Evolutionary conservation across 257 asterid species (phyloP), one percentile per base, ranked within the genome.

Genomic region (Solanum acaule): DNA sequence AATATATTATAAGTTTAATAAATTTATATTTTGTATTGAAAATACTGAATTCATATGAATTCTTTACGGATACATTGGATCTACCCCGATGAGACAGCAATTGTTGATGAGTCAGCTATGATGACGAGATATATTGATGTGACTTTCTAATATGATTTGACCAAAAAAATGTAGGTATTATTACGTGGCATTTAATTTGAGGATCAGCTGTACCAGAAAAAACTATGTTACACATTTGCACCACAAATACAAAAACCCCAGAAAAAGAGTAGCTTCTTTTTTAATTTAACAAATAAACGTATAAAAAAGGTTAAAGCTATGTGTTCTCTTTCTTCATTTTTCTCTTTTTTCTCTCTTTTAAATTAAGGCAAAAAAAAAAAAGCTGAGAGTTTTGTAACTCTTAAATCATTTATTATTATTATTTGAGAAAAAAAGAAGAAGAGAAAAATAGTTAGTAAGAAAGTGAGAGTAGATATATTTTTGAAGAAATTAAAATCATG

Each of bases 401-500:
- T 85, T 35, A 52, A 71, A 20, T 23, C n/a, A 29, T 72, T 49
- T 40, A 38, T 40, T 38, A 12, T 11, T 23, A 23, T 6, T 77
- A 25, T 42, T 82, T 37, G 87, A 72, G 37, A 42, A 44, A 38
- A 40, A 31, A 29, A 75, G 75, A 84, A 86, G 67, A 15, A 42
- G 85, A 71, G 78, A 71, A 71, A 71, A 71, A 71, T 34, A 71
- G 78, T 71, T 33, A 68, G 72, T 63, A 33, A 88, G 77, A 88
- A 78, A 87, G 77, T 83, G 12, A 33, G 56, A 40, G 29, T 61
- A 3, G 27, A 61, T 61, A 61, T 61, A 68, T 16, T 73, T 22
- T 86, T 52, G 18, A 65, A 35, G 38, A 42, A 22, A 76, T 76
- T 76, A 23, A 76, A 90, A 75, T 86, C 83, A 95, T 95, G 98